A percentile compares a stretch with the other conserved stretches of the same genome.
phyloP scores from a whole-genome alignment of 2,329 filamentous ascomycete species.

The Fusarium algeriense region DNA sequence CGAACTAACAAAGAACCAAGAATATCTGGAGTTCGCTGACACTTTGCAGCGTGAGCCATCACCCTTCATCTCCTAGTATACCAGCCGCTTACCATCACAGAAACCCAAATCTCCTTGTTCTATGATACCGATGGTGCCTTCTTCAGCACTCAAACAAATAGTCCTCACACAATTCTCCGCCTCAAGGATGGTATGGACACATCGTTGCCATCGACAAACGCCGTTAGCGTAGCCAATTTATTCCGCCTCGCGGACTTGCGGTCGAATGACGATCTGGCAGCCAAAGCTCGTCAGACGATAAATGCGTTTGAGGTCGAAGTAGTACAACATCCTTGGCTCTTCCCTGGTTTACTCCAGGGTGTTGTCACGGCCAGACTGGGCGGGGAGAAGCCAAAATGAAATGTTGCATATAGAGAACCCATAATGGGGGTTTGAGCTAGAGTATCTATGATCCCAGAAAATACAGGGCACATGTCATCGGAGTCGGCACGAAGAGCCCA shows the following conservation, averaged over 20 bases:
- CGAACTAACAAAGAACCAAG: slow-evolving; percentile 81
- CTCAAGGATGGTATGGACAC: slow-evolving; percentile 97
- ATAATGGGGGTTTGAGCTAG: slow-evolving; percentile 37
- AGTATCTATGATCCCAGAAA: background rate
- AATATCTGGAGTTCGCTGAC: slow-evolving; percentile 84
- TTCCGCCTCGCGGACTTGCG: slow-evolving; percentile 81
- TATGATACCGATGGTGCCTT: slow-evolving; percentile 79
- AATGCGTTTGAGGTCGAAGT: slow-evolving; percentile 92
- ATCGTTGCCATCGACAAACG: slow-evolving; percentile 89
- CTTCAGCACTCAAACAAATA: slow-evolving; percentile 75
- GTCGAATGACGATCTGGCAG: slow-evolving; percentile 72
- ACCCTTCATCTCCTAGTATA: background rate
- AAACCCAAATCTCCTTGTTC: slow-evolving; percentile 81
- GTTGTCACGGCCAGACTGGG: slow-evolving; percentile 83
- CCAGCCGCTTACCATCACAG: slow-evolving; percentile 53
- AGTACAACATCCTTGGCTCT: slow-evolving; percentile 92
- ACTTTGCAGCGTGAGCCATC: slow-evolving; percentile 74
- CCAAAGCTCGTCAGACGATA: slow-evolving; percentile 78
- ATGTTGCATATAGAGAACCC: slow-evolving; percentile 43
- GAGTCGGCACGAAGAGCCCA: background rate
- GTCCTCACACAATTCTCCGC: slow-evolving; percentile 80
- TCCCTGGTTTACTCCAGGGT: slow-evolving; percentile 80
- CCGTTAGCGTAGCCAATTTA: slow-evolving; percentile 87
- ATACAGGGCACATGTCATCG: background rate
- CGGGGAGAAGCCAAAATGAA: slow-evolving; percentile 57